Evolutionary conservation across 768 basidiomycete species (phyloP), one percentile per base, ranked within the genome.

Genomic region (Pisolithus tinctorius): DNA sequence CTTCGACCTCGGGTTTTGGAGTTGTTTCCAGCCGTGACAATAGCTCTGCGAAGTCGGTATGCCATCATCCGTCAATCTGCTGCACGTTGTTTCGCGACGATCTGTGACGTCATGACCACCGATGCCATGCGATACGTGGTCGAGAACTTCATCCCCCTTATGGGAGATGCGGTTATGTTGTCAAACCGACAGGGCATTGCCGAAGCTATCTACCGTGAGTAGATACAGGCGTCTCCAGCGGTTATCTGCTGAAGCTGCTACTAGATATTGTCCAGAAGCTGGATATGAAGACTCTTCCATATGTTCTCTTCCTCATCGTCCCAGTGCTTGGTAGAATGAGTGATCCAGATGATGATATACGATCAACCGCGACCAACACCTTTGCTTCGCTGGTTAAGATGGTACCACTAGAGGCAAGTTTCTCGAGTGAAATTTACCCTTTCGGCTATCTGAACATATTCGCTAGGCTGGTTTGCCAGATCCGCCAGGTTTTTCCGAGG

Each of bases 291-390:
- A 88, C 93, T 6, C 73, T 99, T 40, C 95, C 96, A 10, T 99
- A 98, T 63, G 87, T 98, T 8, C 88, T 98, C 54, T 98, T 99
- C 71, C 75, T 99, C 69, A 83, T 99, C 30, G 94, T 98, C 0
- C 96, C 96, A 0, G 82, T 98, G 5, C 82, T 99, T 7, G 96
- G 96, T 7, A 79, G 96, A 34, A 99, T 98, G 96, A 97, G 93
- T 60, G 96, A 99, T 66, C 64, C 82, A 4, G 85, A 97, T 60
- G 92, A 93, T 54, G 88, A 90, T 53, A 87, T 96, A 39, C 86
- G 96, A 26, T 82, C 95, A 27, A 83, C 92, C 2, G 86, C 96
- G 3, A 98, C 96, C n/a, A 93, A 93, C 63, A 94, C 93, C 0
- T 99, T 99, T 62, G 96, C 96, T 0, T 88, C 92, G 0, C 72